A percentile compares a stretch with the other conserved stretches of the same genome.
Conservation (phyloP, 768 basidiomycete genomes). For the Cystobasidium ongulense region DNA sequence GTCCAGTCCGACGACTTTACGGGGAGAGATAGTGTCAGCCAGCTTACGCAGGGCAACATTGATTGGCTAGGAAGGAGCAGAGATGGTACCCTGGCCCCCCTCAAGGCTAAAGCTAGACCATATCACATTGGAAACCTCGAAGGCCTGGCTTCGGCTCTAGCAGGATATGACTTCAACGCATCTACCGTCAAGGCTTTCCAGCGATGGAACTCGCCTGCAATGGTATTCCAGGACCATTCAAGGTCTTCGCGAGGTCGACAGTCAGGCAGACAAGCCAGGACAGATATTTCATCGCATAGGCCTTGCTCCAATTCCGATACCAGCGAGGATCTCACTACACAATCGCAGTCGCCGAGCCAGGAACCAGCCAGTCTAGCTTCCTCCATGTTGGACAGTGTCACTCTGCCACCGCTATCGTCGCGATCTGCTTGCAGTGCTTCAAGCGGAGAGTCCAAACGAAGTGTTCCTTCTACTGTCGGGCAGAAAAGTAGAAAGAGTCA, state of each 20-base stretch:
- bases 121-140: not conserved
- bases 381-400: not conserved
- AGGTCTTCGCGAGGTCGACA: not conserved
- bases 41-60: conserved; percentile 5
- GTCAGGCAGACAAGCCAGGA: not conserved
- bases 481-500: not conserved
- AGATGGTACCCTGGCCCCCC: not conserved
- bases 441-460: not conserved
- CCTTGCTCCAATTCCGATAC: not conserved
- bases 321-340: not conserved
- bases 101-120: not conserved
- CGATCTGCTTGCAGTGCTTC: not conserved
- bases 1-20: not conserved
- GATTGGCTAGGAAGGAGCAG: not conserved
- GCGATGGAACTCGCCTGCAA: not conserved
- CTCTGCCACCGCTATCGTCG: not conserved
- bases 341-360: not conserved
- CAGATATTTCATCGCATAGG: not conserved
- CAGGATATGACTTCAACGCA: not conserved
- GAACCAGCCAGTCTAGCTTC: not conserved
- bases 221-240: not conserved
- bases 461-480: not conserved
- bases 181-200: not conserved
- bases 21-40: conserved; percentile 2
- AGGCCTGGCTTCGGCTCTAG: not conserved